phyloP scores from a whole-genome alignment of 169 alveolate genomes.

The Eimeria zaria region DNA sequence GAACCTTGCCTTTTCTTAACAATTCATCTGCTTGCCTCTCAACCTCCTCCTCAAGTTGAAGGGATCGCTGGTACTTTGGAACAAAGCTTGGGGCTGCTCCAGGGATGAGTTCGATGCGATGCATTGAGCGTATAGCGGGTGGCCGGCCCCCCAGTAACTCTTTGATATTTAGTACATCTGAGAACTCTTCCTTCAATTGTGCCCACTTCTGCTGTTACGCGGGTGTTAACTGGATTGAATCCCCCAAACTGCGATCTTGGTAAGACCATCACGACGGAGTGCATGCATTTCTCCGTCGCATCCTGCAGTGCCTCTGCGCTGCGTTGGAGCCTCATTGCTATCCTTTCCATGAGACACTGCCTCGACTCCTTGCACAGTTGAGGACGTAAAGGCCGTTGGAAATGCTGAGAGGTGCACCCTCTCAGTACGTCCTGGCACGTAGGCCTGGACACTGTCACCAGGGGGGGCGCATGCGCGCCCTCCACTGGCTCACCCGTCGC shows the following conservation, averaged over 20 bases:
- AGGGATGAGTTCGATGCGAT: too few relatives aligned
- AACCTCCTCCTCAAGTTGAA: neutral
- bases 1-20: neutral
- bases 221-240: neutral
- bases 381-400: slow-evolving; percentile 83
- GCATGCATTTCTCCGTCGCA: neutral
- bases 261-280: neutral
- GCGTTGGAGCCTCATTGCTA: neutral
- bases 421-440: neutral
- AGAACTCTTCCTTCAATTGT: neutral
- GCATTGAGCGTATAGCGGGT: too few relatives aligned
- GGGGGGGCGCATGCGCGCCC: neutral
- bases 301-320: neutral
- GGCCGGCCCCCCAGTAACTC: too few relatives aligned
- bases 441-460: too few relatives aligned
- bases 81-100: too few relatives aligned
- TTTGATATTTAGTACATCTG: too few relatives aligned
- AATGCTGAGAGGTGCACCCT: neutral
- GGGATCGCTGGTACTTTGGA: too few relatives aligned
- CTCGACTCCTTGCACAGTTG: neutral
- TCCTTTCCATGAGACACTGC: neutral
- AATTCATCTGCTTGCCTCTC: neutral
- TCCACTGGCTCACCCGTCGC: neutral
- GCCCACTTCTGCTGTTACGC: neutral
- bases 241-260: neutral